Evolutionary conservation across 257 asterid species (phyloP).

Genomic region (Lithospermum erythrorhizon): DNA sequence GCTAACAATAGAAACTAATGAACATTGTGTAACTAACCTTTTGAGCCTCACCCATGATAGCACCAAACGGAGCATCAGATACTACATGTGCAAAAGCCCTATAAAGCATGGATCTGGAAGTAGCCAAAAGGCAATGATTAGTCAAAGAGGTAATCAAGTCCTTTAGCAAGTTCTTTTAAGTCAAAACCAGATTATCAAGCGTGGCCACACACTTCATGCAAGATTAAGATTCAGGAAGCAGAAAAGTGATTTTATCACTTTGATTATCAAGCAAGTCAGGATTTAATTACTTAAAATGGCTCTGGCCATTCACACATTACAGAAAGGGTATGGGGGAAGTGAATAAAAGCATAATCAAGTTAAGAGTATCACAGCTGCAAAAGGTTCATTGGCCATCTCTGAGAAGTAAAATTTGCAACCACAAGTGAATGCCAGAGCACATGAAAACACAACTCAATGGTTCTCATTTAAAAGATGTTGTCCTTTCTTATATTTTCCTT

Average conservation of each 20-base stretch:
- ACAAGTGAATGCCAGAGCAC: too few relatives aligned
- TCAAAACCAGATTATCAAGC: background rate
- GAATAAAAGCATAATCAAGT: too few relatives aligned
- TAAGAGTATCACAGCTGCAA: too few relatives aligned
- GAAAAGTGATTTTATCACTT: background rate
- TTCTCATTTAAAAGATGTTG: background rate
- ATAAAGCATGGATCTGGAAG: slow-evolving; percentile 63
- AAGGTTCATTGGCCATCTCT: too few relatives aligned
- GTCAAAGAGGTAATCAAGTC: background rate
- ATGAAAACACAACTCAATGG: too few relatives aligned
- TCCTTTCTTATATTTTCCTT: too few relatives aligned
- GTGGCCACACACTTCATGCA: background rate
- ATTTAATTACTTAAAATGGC: too few relatives aligned
- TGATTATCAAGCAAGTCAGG: background rate
- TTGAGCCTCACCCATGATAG: slow-evolving; percentile 63
- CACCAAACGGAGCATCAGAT: slow-evolving; percentile 60
- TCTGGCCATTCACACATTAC: too few relatives aligned
- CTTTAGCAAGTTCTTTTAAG: background rate
- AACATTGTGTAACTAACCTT: slow-evolving; percentile 34
- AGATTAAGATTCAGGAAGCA: background rate
- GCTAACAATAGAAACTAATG: background rate
- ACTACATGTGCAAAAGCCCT: slow-evolving; percentile 69
- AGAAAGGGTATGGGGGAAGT: too few relatives aligned
- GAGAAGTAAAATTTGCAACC: too few relatives aligned
- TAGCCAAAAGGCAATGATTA: slow-evolving; percentile 8